These are phyloP conservation scores for Dendrobium nobile DNA, from an alignment of 106 monocot genomes.

Conservation along the genomic window DNA sequence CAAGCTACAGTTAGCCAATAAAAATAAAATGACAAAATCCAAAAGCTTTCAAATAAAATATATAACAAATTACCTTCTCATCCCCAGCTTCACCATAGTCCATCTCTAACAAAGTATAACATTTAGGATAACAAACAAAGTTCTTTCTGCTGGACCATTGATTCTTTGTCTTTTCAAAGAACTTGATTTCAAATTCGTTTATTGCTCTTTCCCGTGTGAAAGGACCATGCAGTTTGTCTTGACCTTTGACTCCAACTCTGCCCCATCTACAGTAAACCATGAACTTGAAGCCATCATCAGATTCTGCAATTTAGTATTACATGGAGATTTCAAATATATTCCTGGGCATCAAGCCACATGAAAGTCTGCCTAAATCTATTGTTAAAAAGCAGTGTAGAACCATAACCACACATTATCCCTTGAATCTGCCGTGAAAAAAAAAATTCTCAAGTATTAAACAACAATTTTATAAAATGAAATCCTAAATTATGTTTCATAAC, in stretches of 20 bases:
- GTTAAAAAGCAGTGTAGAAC: not conserved
- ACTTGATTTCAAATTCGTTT: constrained; percentile 61
- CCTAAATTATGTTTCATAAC: not conserved
- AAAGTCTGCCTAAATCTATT: not conserved
- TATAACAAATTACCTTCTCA: constrained; percentile 31
- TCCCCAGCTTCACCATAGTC: constrained; percentile 62
- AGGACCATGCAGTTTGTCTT: constrained; percentile 71
- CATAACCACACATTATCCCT: not conserved
- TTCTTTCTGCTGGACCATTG: constrained; percentile 45
- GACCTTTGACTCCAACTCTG: constrained; percentile 84
- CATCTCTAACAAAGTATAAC: constrained; percentile 89
- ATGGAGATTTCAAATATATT: not conserved
- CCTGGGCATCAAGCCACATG: not conserved
- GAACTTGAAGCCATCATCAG: constrained; percentile 65
- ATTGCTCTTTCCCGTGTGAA: constrained; percentile 46
- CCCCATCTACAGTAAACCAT: constrained; percentile 95
- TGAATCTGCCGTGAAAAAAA: not conserved
- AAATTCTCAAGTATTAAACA: not conserved
- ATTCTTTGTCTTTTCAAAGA: constrained; percentile 74
- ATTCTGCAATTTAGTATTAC: constrained; percentile 47
- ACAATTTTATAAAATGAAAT: not conserved
- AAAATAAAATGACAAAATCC: constrained; percentile 1
- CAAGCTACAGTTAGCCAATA: not conserved
- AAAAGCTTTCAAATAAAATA: constrained; percentile 5
- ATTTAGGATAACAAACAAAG: constrained; percentile 46